Evolutionary conservation across 2,329 filamentous ascomycete genomes (phyloP), one percentile per base, ranked within the genome.

Genomic region (Botrytis sinoallii): DNA sequence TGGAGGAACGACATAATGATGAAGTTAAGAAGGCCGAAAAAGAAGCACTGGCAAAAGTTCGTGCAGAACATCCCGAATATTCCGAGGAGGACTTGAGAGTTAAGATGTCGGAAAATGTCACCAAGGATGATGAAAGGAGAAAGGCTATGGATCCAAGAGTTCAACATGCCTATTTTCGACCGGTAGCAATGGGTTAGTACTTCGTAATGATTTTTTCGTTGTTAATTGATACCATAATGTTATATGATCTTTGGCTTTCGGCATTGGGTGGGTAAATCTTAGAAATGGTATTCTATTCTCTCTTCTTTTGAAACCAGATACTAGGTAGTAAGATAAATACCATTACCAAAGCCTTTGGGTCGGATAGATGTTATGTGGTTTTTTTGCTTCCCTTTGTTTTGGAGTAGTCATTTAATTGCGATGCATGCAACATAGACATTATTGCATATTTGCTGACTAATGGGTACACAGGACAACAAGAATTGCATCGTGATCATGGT

Each of bases 11-110:
- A 5, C 91, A 94, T 76, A 83, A 89, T 38, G 80, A 86, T 12
- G 92, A 94, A 76, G 88, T 93, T 25, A 84, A 85, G 29, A 84
- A 83, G 29, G 93, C 92, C 1, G 89, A 92, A 77, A 84, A 86
- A 66, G 83, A 84, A 59, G 88, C 89, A 1, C 85, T 88, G 35
- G 84, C 86, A 61, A 86, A 87, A 78, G 83, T 91, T 5, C 82
- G 85, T 22, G 83, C 85, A 35, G 86, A 90, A 46, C 87, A 93
- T 75, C 91, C 92, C 0, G 84, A 87, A 6, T 79, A 93, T n/a
- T 84, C 86, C 1, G 84, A 86, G 38, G 85, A 89, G 14, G 82
- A 88, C 55, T 83, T 94, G 22, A 84, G 87, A 63, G 85, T 94
- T 75, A 85, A 86, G 55, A 82, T 92, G 65, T 90, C 90, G 0